Evolutionary conservation across 345 rosid genomes (phyloP), one percentile per base, ranked within the genome.

Genomic region (Carallia brachiata): DNA sequence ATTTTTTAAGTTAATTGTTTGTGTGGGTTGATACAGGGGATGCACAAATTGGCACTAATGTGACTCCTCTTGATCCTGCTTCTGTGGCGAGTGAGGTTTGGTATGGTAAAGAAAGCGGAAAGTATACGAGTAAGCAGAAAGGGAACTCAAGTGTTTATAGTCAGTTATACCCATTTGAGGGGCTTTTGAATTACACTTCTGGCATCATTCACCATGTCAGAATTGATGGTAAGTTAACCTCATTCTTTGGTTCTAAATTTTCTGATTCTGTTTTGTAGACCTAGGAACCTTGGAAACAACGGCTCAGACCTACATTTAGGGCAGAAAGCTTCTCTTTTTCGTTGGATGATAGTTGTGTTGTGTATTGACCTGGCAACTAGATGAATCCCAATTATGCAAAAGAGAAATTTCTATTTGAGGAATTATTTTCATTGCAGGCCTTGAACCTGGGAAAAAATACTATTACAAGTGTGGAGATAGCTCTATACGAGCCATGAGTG

Each of bases 121-220:
- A 83, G 0, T 88, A 83, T 69, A 31, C 66, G 0, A 67, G 50
- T n/a, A 80, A 73, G 60, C 64, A 8, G 53, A 79, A 44, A 19
- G 91, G 97, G 53, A 71, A 80, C 65, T 86, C 96, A 5, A 70
- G 81, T 30, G 88, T 88, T 73, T 93, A 93, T 31, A 88, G 84
- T 73, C 97, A 93, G 36, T 79, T 91, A 61, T 93, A 89, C 73
- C 91, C 97, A 0, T 93, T 89, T 63, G 76, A 88, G 73, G 98
- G 94, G 18, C 92, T 91, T 36, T 58, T 76, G 64, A 93, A 93
- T 73, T 91, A 91, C 76, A 91, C 96, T 2, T 91, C 97, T 40
- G 89, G 88, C 67, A 87, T 89, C 84, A 89, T 89, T 74, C 96
- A 93, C 78, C 97, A 88, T 79, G 97, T 88, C 15, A 83, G 79